Conservation (phyloP, 176 grass and related monocot species). For the Juncus inflexus region DNA sequence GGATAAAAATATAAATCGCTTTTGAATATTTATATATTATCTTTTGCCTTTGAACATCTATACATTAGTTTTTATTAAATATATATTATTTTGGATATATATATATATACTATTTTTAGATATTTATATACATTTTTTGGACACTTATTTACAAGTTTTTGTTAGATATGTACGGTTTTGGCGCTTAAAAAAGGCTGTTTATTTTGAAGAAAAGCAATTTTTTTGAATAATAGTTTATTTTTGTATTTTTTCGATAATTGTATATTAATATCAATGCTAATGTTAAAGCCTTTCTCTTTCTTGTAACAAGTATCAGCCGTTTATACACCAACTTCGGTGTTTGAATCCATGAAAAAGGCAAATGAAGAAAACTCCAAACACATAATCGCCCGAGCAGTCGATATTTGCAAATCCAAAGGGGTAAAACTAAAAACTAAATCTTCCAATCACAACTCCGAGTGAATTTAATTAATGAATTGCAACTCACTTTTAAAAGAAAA, state of each 20-base stretch:
- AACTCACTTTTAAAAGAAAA: not conserved
- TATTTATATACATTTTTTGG: no score
- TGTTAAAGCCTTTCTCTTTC: not conserved
- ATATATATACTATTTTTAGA: no score
- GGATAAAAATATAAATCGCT: no score
- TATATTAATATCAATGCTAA: not conserved
- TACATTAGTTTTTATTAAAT: no score
- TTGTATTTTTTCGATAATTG: not conserved
- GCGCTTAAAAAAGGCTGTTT: no score
- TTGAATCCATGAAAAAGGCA: conserved; percentile 47
- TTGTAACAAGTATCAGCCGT: conserved; percentile 5
- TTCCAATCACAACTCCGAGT: not conserved
- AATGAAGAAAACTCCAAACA: conserved; percentile 47
- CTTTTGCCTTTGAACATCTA: no score
- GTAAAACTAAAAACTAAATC: not conserved
- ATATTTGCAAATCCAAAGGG: conserved; percentile 40
- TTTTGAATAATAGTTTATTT: not conserved
- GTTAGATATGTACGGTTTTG: no score
- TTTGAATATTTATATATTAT: no score
- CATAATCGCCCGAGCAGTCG: conserved; percentile 37
- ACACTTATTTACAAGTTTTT: no score
- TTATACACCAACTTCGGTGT: conserved; percentile 34
- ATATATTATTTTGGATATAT: no score
- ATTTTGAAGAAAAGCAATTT: no score
- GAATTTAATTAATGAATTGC: not conserved